Evolutionary conservation across 2,329 filamentous ascomycete genomes (phyloP).

Genomic region (Malbranchea zuffiana): DNA sequence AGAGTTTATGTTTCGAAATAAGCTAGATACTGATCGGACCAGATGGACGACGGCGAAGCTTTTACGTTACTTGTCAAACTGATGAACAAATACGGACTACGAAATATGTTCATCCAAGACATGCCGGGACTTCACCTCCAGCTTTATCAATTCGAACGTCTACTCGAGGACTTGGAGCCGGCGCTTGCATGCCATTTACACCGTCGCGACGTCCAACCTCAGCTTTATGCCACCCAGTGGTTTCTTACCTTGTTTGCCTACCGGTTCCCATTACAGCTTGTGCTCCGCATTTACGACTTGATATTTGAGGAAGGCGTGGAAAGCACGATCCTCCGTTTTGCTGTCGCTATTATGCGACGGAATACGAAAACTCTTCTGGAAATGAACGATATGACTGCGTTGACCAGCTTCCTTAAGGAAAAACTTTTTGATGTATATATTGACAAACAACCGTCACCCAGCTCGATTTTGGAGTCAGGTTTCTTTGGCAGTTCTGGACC

Average conservation of each 20-base stretch:
- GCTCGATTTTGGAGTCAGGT: slow-evolving; percentile 84
- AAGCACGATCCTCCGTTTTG: slow-evolving; percentile 81
- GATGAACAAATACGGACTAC: slow-evolving; percentile 92
- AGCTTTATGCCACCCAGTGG: slow-evolving; percentile 97
- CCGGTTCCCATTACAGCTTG: slow-evolving; percentile 88
- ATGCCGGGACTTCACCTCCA: slow-evolving; percentile 94
- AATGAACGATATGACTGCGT: slow-evolving; percentile 82
- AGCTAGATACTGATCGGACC: slow-evolving; percentile 10
- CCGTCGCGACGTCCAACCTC: slow-evolving; percentile 73
- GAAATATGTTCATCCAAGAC: slow-evolving; percentile 86
- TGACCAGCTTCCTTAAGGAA: slow-evolving; percentile 87
- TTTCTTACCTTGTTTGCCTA: slow-evolving; percentile 98
- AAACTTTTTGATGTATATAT: slow-evolving; percentile 95
- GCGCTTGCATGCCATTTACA: slow-evolving; percentile 90
- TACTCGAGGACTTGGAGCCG: slow-evolving; percentile 88
- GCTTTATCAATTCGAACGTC: slow-evolving; percentile 86
- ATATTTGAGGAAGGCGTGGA: slow-evolving; percentile 88
- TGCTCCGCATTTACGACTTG: slow-evolving; percentile 90
- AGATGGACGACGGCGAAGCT: slow-evolving; percentile 95
- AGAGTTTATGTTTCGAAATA: neutral
- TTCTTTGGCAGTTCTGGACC: slow-evolving; percentile 90
- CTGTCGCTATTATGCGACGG: slow-evolving; percentile 91
- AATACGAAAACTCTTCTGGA: slow-evolving; percentile 66
- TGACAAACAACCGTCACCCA: slow-evolving; percentile 83
- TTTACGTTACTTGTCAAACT: slow-evolving; percentile 85